These are phyloP conservation scores for Phoenix dactylifera DNA, from an alignment of 176 grass and related monocot genomes.

Conservation along the genomic window DNA sequence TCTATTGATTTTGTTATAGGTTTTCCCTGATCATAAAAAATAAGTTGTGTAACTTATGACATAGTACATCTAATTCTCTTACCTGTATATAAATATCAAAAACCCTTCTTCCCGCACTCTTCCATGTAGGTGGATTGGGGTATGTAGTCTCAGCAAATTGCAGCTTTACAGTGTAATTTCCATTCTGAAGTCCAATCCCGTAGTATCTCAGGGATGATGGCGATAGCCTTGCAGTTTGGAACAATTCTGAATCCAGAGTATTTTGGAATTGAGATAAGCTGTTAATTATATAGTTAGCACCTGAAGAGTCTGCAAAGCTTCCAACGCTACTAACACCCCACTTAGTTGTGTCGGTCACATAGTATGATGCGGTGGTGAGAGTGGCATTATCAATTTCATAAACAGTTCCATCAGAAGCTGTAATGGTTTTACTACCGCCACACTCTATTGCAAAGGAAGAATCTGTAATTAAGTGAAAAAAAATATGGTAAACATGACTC, in stretches of 20 bases:
- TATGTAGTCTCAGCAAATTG: conserved; percentile 60
- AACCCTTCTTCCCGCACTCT: conserved; percentile 51
- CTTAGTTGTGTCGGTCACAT: conserved; percentile 12
- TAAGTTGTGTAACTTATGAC: not conserved
- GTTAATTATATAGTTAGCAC: conserved; percentile 37
- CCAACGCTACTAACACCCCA: conserved; percentile 84
- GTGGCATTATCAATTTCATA: conserved; percentile 39
- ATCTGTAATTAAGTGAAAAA: conserved; percentile 27
- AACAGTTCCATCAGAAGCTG: conserved; percentile 34
- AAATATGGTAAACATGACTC: too few relatives aligned
- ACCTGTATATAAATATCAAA: conserved; percentile 95
- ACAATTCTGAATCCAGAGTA: conserved; percentile 60
- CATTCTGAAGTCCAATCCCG: conserved; percentile 86
- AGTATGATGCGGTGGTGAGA: conserved; percentile 31
- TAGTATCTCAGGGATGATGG: conserved; percentile 80
- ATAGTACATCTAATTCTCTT: too few relatives aligned
- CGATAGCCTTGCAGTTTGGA: conserved; percentile 64
- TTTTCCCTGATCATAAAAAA: too few relatives aligned
- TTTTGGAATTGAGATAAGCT: conserved; percentile 42
- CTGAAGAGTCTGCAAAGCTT: conserved; percentile 27
- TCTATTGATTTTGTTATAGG: too few relatives aligned
- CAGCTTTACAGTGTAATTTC: conserved; percentile 77
- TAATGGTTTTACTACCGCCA: conserved; percentile 38
- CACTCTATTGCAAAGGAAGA: conserved; percentile 56
- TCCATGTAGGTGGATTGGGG: conserved; percentile 30